Conservation (phyloP, 257 asterid species). For the Agastache rugosa region DNA sequence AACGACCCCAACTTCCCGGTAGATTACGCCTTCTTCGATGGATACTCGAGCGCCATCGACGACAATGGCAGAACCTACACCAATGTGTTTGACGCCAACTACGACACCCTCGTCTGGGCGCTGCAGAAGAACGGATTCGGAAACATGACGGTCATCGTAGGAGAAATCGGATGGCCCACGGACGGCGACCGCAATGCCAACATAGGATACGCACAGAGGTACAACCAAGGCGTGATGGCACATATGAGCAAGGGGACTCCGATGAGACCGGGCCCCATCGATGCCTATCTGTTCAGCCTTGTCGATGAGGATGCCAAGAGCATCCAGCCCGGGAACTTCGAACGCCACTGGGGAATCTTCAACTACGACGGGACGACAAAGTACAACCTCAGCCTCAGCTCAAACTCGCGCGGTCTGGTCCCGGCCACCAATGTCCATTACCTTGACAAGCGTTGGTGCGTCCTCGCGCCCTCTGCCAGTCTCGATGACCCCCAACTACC, state of each 20-base stretch:
- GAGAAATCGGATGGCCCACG: conserved; percentile 89
- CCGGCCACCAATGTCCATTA: conserved; percentile 53
- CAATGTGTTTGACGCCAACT: conserved; percentile 75
- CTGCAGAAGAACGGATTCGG: conserved; percentile 62
- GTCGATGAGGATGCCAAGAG: conserved; percentile 81
- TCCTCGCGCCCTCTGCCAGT: conserved; percentile 53
- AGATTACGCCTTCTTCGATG: conserved; percentile 81
- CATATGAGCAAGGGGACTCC: conserved; percentile 70
- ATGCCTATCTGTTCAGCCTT: conserved; percentile 73
- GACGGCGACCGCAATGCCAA: conserved; percentile 69
- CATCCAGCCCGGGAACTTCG: conserved; percentile 78
- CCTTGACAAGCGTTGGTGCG: conserved; percentile 64
- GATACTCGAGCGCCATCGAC: conserved; percentile 55
- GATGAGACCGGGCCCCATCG: conserved; percentile 69
- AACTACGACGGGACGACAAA: conserved; percentile 69
- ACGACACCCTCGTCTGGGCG: conserved; percentile 75
- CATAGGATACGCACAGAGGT: conserved; percentile 55
- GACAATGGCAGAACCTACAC: conserved; percentile 65
- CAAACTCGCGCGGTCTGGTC: conserved; percentile 48
- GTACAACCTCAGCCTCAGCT: conserved; percentile 62
- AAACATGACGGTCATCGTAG: conserved; percentile 62
- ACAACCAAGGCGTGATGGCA: conserved; percentile 73
- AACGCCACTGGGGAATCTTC: conserved; percentile 88
- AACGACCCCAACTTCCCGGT: conserved; percentile 69
- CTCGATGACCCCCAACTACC: conserved; percentile 57